Evolutionary conservation across 306 rosid genomes (phyloP).

Genomic region (Dalbergia cultrata): DNA sequence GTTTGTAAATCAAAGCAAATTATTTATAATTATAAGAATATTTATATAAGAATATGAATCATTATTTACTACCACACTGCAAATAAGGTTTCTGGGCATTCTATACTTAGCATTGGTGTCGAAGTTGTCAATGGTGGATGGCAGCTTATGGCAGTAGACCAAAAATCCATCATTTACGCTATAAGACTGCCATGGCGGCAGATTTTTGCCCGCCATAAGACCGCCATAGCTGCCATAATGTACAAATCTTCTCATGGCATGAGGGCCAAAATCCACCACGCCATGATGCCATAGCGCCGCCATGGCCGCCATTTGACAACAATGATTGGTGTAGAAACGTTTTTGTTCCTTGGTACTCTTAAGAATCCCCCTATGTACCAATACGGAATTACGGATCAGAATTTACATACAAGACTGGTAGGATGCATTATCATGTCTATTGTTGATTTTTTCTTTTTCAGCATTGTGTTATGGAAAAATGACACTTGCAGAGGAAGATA

Average conservation of each 20-base stretch:
- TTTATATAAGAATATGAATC: constrained; percentile 25
- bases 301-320: too few relatives aligned
- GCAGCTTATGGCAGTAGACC: too few relatives aligned
- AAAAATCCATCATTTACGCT: too few relatives aligned
- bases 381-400: background rate
- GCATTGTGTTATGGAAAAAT: background rate
- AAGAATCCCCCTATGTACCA: constrained; percentile 1
- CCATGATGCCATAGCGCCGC: too few relatives aligned
- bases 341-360: constrained; percentile 10
- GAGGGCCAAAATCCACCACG: too few relatives aligned
- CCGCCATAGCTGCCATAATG: too few relatives aligned
- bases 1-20: background rate
- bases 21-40: constrained; percentile 5
- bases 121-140: too few relatives aligned
- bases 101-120: constrained; percentile 5
- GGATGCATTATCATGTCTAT: constrained; percentile 28
- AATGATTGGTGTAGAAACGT: background rate
- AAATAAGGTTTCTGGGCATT: constrained; percentile 19
- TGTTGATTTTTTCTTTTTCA: background rate
- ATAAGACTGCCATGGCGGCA: too few relatives aligned
- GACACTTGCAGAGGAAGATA: constrained; percentile 7
- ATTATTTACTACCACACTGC: constrained; percentile 19
- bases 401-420: constrained; percentile 17
- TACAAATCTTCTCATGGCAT: too few relatives aligned
- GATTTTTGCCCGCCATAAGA: too few relatives aligned